A percentile compares a stretch with the other conserved stretches of the same genome.
These are phyloP conservation scores for Cubamyces sp. DNA, from an alignment of 768 basidiomycete genomes.

Conservation along the genomic window DNA sequence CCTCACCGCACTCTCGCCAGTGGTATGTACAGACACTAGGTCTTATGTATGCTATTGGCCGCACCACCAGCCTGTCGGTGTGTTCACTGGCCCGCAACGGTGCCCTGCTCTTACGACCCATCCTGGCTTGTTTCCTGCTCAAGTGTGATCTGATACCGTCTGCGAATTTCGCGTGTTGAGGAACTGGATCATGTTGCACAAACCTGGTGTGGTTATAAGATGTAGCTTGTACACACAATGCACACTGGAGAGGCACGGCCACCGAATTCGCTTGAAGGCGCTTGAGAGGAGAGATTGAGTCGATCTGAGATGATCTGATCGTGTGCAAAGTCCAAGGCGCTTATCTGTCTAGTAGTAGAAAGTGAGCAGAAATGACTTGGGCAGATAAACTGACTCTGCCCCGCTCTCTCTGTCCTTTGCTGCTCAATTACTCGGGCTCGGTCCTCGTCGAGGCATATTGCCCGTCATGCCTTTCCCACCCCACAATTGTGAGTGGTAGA, in stretches of 20 bases:
- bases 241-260: background rate
- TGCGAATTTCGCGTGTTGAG: too few relatives aligned
- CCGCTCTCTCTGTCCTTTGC: background rate
- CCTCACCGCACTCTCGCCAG: too few relatives aligned
- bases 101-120: too few relatives aligned
- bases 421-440: background rate
- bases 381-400: slow-evolving; percentile 9
- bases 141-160: too few relatives aligned
- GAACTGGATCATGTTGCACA: too few relatives aligned
- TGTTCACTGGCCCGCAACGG: too few relatives aligned
- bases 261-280: background rate
- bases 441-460: background rate
- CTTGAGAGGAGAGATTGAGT: background rate
- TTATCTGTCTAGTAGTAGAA: slow-evolving; percentile 19
- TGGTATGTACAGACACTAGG: too few relatives aligned
- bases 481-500: slow-evolving; percentile 32
- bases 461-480: slow-evolving; percentile 34
- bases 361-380: slow-evolving; percentile 13
- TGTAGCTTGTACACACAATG: too few relatives aligned
- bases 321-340: background rate
- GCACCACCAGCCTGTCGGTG: too few relatives aligned
- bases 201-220: too few relatives aligned
- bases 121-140: too few relatives aligned
- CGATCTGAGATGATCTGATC: slow-evolving; percentile 27
- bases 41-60: too few relatives aligned